phyloP scores from a whole-genome alignment of 192 early-diverging fungal genomes.

The Backusella macrospora region DNA sequence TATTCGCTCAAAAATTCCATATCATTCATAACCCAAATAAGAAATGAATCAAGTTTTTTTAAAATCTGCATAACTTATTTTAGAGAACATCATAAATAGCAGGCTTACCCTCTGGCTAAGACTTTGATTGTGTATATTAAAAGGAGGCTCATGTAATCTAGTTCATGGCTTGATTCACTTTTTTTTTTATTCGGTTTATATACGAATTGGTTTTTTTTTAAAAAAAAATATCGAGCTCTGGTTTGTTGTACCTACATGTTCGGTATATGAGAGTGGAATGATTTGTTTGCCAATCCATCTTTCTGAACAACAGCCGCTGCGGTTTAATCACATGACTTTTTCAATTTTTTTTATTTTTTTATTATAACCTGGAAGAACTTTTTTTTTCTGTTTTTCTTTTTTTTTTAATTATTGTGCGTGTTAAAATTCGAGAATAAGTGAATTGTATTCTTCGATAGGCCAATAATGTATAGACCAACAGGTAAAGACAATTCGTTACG shows the following conservation, averaged over 20 bases:
- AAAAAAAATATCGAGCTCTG: too few species aligned
- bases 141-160: too few species aligned
- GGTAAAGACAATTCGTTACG: background rate
- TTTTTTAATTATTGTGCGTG: background rate
- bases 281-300: background rate
- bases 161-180: too few species aligned
- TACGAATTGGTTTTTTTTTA: too few species aligned
- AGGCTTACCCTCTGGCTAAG: too few species aligned
- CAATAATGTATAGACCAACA: slow-evolving; percentile 23
- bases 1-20: too few species aligned
- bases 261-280: background rate
- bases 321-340: background rate
- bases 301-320: background rate
- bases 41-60: too few species aligned
- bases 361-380: background rate
- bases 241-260: background rate
- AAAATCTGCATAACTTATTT: too few species aligned
- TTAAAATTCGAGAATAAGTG: background rate
- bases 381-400: background rate
- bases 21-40: too few species aligned
- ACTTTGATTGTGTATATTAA: too few species aligned
- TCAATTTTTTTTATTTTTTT: background rate
- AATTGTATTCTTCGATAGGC: background rate
- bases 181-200: too few species aligned
- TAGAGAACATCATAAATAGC: too few species aligned